Base-by-base conservation (phyloP, 2,329 filamentous ascomycete genomes). In the Sclerotinia sclerotiorum region DNA sequence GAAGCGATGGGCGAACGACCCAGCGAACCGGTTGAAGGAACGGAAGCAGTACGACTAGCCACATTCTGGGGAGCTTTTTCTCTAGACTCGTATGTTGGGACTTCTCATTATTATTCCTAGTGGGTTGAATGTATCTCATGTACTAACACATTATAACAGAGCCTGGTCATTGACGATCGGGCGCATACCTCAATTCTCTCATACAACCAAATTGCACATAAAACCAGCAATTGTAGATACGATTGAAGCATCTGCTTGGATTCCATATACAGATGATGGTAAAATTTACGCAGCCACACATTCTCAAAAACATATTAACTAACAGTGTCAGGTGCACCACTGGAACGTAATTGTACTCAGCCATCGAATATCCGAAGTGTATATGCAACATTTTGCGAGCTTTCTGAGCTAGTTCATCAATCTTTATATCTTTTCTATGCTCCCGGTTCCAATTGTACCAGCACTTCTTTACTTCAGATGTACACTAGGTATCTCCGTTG, bases 341-440 rank as follows among this genome's bases (percentile, higher is more conserved):
- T 88, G 84, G 73, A 88, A 82, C 2, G 85, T 85, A 73, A 84
- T 84, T 72, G 86, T 83, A 86, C 76, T 78, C 88, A 89, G 72
- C 86, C 87, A 0, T 90, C 86, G 3, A 90, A 91, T 69, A 88
- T 92, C 44, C 83, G 89, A 32, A 88, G 87, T 1, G 85, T 90
- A 7, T 89, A 87, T 76, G 88, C 86, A 77, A 86, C 88, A 72
- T 89, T 92, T 72, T 90, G 88, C 74, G 87, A 89, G 74, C 83
- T 93, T 63, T 91, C 88, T 70, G 89, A 92, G 78, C 84, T 93
- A 1, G 87, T 92, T 1, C 90, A 91, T 76, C 85, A 90, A 81
- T 78, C 69, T n/a, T 49, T 74, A 29, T 77, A 76, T 75, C 84
- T 90, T 51, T 84, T 92, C n/a, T 90, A 92, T 75, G 88, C 90